Conservation (phyloP, 768 basidiomycete genomes). For the Lactarius hatsudake region DNA sequence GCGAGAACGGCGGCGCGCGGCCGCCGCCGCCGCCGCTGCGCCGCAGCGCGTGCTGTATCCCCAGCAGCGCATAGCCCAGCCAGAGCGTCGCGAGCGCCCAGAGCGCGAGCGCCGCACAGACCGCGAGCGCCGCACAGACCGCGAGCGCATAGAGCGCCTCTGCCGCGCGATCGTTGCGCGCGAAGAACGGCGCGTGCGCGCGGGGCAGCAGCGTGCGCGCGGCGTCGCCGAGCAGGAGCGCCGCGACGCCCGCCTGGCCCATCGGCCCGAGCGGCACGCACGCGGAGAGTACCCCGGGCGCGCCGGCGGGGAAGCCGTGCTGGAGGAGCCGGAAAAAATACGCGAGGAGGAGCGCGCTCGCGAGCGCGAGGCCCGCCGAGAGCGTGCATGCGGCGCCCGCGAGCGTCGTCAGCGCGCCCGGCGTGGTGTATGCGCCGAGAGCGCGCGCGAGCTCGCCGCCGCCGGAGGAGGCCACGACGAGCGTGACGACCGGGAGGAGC, state of each 20-base stretch:
- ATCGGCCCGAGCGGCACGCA: slow-evolving; percentile 77
- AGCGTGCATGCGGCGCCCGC: slow-evolving; percentile 55
- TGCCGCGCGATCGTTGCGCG: slow-evolving; percentile 28
- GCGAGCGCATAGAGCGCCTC: slow-evolving; percentile 43
- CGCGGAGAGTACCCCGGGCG: slow-evolving; percentile 47
- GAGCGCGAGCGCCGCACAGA: slow-evolving; percentile 52
- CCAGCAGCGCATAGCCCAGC: slow-evolving; percentile 55
- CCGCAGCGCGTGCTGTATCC: slow-evolving; percentile 43
- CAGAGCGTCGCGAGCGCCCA: slow-evolving; percentile 68
- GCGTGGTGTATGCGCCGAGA: slow-evolving; percentile 37
- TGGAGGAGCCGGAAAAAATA: slow-evolving; percentile 61
- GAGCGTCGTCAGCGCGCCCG: slow-evolving; percentile 54
- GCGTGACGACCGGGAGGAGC: slow-evolving; percentile 74
- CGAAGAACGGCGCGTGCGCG: slow-evolving; percentile 38
- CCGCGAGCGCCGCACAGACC: slow-evolving; percentile 45
- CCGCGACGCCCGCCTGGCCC: slow-evolving; percentile 61
- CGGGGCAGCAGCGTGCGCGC: slow-evolving; percentile 40
- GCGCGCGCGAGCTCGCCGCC: slow-evolving; percentile 58
- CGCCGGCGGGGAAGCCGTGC: slow-evolving; percentile 47
- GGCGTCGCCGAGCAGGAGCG: slow-evolving; percentile 54
- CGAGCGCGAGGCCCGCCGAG: slow-evolving; percentile 52
- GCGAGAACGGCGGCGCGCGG: slow-evolving; percentile 46
- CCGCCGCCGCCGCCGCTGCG: slow-evolving; percentile 30
- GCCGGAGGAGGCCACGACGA: slow-evolving; percentile 66
- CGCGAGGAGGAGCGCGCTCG: slow-evolving; percentile 63